Percentiles rank a stretch among this genome's conserved stretches.
Conservation (phyloP, 306 rosid species). For the Fragaria vesca region DNA sequence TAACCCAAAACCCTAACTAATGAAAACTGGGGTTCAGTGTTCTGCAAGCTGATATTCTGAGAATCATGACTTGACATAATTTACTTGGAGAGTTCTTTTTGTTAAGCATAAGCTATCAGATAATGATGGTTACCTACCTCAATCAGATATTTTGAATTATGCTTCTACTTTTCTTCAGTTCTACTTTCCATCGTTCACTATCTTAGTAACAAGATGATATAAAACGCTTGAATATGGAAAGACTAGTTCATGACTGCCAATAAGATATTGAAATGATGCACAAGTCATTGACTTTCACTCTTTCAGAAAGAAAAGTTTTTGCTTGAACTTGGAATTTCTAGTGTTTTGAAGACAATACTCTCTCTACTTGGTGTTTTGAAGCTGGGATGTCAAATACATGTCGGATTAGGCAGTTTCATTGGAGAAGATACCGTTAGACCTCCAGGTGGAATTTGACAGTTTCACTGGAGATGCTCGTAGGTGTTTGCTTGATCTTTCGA, state of each 20-base stretch:
- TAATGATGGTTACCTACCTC: neutral
- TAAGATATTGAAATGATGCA: neutral
- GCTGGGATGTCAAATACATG: no score
- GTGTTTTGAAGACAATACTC: neutral
- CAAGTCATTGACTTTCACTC: neutral
- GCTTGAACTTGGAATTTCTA: neutral
- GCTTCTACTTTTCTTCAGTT: neutral
- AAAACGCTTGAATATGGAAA: neutral
- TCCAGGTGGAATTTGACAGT: no score
- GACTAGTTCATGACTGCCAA: neutral
- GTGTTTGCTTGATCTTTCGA: no score
- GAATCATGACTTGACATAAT: neutral
- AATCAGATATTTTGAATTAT: neutral
- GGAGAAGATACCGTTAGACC: no score
- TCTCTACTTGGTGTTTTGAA: neutral
- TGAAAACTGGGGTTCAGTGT: neutral
- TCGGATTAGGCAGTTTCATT: no score
- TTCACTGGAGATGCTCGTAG: no score
- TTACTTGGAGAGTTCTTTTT: neutral
- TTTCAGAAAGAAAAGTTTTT: neutral
- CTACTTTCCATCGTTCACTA: neutral
- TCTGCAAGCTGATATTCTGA: neutral
- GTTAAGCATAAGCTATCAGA: neutral
- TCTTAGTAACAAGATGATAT: neutral
- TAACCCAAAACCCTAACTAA: neutral